A percentile compares a stretch with the other conserved stretches of the same genome.
Evolutionary conservation across 2,329 filamentous ascomycete genomes (phyloP).

Genomic region (Coleophoma cylindrospora): DNA sequence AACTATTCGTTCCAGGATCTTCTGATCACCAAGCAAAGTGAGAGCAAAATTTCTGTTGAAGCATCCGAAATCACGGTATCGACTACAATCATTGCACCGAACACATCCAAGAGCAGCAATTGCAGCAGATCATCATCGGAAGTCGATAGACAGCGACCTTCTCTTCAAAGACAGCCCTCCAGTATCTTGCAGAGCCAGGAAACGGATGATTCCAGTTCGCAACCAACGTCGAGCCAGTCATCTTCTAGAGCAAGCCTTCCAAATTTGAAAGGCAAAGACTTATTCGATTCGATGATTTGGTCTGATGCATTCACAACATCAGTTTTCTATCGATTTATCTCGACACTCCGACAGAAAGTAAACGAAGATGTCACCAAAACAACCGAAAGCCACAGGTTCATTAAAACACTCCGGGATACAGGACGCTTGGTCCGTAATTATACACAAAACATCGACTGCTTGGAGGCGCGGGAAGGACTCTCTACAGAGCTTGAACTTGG

Average conservation of each 20-base stretch:
- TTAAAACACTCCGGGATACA: conserved; percentile 59
- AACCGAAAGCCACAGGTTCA: conserved; percentile 63
- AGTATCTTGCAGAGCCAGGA: conserved; percentile 4
- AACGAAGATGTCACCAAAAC: conserved; percentile 50
- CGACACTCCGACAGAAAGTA: conserved; percentile 60
- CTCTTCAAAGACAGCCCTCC: conserved; percentile 7
- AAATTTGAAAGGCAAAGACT: conserved; percentile 64
- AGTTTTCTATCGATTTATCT: conserved; percentile 69
- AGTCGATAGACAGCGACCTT: not conserved
- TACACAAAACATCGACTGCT: conserved; percentile 71
- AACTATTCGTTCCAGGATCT: too few relatives aligned
- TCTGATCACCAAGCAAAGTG: too few relatives aligned
- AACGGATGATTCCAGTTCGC: conserved; percentile 9
- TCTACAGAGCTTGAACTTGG: conserved; percentile 57
- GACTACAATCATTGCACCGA: too few relatives aligned
- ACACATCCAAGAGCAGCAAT: too few relatives aligned
- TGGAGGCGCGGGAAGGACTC: conserved; percentile 66
- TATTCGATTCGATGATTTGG: conserved; percentile 70
- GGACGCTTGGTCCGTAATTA: conserved; percentile 68
- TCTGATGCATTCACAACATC: conserved; percentile 62
- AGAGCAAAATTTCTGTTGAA: too few relatives aligned
- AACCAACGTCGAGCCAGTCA: conserved; percentile 14
- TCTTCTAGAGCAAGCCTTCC: conserved; percentile 33
- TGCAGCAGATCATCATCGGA: too few relatives aligned
- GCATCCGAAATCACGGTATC: too few relatives aligned